Percentiles rank a stretch among this genome's conserved stretches.
Conservation (phyloP, 2,329 filamentous ascomycete genomes). For the Penicillium janthinellum region DNA sequence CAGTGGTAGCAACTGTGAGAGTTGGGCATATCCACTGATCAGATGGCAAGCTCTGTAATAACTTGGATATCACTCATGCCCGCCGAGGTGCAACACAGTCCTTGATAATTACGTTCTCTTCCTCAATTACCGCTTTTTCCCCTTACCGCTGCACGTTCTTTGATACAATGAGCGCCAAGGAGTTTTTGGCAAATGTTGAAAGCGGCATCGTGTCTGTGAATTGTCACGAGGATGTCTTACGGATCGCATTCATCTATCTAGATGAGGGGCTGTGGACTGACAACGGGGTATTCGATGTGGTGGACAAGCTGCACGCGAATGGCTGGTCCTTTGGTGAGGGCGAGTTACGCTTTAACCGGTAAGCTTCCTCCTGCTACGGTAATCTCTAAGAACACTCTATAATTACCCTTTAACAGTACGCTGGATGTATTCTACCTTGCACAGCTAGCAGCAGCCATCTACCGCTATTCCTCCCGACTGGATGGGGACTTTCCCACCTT, state of each 20-base stretch:
- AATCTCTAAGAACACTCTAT: background rate
- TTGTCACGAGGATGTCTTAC: conserved; percentile 23
- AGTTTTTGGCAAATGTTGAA: conserved; percentile 21
- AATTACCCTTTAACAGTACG: conserved; percentile 11
- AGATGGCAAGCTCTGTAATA: too few species aligned
- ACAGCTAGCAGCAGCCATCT: conserved; percentile 24
- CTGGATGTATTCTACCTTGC: conserved; percentile 28
- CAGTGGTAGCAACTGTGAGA: too few species aligned
- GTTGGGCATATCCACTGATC: too few species aligned
- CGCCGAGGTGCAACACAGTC: too few species aligned
- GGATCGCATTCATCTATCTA: conserved; percentile 26
- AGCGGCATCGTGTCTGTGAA: conserved; percentile 17
- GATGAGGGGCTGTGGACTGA: conserved; percentile 24
- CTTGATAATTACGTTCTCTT: too few species aligned
- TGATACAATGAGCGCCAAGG: conserved; percentile 14
- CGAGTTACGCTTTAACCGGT: conserved; percentile 26
- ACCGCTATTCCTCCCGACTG: conserved; percentile 20
- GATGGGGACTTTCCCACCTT: conserved; percentile 16
- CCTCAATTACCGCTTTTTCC: too few species aligned
- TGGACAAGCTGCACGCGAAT: conserved; percentile 24
- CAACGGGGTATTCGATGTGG: conserved; percentile 16
- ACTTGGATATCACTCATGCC: too few species aligned
- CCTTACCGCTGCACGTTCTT: too few species aligned
- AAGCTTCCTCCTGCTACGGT: background rate
- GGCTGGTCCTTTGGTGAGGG: conserved; percentile 26